phyloP scores from a whole-genome alignment of 805 yeast species.

The Middelhovenomyces tepae region DNA sequence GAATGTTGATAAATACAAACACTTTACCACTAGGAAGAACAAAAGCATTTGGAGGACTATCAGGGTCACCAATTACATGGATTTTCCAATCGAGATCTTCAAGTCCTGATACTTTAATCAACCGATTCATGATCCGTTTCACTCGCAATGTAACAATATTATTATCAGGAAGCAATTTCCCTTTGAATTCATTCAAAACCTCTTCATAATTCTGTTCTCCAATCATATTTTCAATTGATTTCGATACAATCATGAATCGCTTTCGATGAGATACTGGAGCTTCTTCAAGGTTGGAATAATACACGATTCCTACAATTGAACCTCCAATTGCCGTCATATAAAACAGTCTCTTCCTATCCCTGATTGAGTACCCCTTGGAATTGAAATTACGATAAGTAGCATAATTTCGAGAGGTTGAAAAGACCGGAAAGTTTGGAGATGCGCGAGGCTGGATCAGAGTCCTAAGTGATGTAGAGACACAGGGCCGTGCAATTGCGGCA shows the following conservation, averaged over 20 bases:
- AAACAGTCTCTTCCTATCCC: too few species aligned
- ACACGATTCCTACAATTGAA: conserved; percentile 24
- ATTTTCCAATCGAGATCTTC: conserved; percentile 55
- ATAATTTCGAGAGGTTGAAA: too few species aligned
- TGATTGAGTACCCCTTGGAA: too few species aligned
- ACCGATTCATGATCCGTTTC: conserved; percentile 49
- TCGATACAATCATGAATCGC: conserved; percentile 65
- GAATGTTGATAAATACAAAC: conserved; percentile 71
- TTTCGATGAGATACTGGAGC: conserved; percentile 75
- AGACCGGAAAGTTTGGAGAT: too few species aligned
- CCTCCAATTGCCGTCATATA: too few species aligned
- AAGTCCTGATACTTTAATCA: conserved; percentile 36
- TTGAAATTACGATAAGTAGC: too few species aligned
- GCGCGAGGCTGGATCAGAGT: too few species aligned
- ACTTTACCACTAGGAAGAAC: conserved; percentile 95
- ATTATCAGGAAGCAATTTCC: conserved; percentile 46
- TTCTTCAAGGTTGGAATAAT: conserved; percentile 51
- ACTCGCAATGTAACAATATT: conserved; percentile 57
- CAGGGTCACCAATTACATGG: conserved; percentile 64
- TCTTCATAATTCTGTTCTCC: conserved; percentile 60
- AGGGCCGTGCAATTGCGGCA: too few species aligned
- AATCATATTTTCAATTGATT: conserved; percentile 49
- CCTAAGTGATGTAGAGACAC: too few species aligned
- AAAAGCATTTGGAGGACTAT: conserved; percentile 89
- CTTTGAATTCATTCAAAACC: conserved; percentile 45